Evolutionary conservation across 495 filamentous ascomycete genomes (phyloP).

Genomic region (Daldinia childiae): DNA sequence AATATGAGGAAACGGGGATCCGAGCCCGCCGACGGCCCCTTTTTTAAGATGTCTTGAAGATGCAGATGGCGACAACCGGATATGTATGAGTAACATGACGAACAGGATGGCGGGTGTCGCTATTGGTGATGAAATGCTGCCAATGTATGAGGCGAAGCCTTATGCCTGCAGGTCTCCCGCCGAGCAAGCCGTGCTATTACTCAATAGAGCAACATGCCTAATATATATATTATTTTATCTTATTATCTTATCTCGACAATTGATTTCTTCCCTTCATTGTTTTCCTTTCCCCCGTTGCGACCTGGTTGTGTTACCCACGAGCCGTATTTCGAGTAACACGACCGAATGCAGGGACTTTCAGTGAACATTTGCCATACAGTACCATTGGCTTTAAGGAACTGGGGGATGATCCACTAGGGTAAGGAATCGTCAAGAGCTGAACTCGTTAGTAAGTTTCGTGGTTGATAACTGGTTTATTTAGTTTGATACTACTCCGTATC

Average conservation of each 20-base stretch:
- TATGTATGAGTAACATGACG: slow-evolving; percentile 33
- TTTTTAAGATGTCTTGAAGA: slow-evolving; percentile 10
- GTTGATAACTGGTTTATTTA: slow-evolving; percentile 1
- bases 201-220: background rate
- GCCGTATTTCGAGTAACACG: background rate
- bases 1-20: background rate
- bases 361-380: background rate
- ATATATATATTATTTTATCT: background rate
- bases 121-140: slow-evolving; percentile 19
- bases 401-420: background rate
- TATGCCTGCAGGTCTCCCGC: slow-evolving; percentile 17
- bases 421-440: slow-evolving; percentile 13
- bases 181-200: slow-evolving; percentile 21
- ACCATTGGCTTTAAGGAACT: slow-evolving; percentile 7
- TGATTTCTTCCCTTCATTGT: slow-evolving; percentile 2
- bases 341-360: slow-evolving; percentile 20
- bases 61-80: slow-evolving; percentile 25
- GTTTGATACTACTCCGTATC: background rate
- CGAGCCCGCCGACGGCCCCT: slow-evolving; percentile 12
- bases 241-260: background rate
- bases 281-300: background rate
- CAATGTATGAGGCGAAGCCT: slow-evolving; percentile 34
- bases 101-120: slow-evolving; percentile 13
- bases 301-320: background rate
- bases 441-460: slow-evolving; percentile 18